Percentiles rank a stretch among this genome's conserved stretches.
phyloP scores from a whole-genome alignment of 1,139 yeast genomes.

The Taphrina confusa region DNA sequence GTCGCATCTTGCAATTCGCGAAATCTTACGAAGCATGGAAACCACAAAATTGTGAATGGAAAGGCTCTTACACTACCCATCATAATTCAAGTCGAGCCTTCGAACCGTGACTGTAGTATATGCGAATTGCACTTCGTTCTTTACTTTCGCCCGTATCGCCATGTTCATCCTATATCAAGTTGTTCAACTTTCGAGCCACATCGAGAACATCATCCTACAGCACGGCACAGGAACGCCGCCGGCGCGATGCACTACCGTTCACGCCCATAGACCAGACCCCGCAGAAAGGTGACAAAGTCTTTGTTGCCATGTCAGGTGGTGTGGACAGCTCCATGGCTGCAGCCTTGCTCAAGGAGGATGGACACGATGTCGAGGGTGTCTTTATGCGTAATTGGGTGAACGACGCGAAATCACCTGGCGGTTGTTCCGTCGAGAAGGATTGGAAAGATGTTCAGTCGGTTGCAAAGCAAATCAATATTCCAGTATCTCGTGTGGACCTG shows the following conservation, averaged over 20 bases:
- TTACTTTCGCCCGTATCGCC: no score
- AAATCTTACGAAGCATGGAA: no score
- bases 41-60: no score
- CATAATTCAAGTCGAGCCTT: no score
- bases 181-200: no score
- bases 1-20: no score
- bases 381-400: constrained; percentile 38
- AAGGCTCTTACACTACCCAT: no score
- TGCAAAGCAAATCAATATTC: constrained; percentile 61
- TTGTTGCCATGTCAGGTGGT: constrained; percentile 94
- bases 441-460: constrained; percentile 81
- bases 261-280: constrained; percentile 14
- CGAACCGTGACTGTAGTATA: no score
- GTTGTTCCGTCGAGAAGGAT: constrained; percentile 63
- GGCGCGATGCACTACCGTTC: constrained; percentile 2
- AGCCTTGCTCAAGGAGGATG: constrained; percentile 55
- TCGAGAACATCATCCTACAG: neutral
- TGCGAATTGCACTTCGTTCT: no score
- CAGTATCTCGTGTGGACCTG: constrained; percentile 75
- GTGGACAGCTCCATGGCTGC: constrained; percentile 95
- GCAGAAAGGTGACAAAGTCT: constrained; percentile 45
- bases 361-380: constrained; percentile 37
- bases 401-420: constrained; percentile 36
- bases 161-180: no score
- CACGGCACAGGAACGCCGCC: neutral